Base-by-base conservation (phyloP, 129 eudicot species). In the Lactuca sativa region DNA sequence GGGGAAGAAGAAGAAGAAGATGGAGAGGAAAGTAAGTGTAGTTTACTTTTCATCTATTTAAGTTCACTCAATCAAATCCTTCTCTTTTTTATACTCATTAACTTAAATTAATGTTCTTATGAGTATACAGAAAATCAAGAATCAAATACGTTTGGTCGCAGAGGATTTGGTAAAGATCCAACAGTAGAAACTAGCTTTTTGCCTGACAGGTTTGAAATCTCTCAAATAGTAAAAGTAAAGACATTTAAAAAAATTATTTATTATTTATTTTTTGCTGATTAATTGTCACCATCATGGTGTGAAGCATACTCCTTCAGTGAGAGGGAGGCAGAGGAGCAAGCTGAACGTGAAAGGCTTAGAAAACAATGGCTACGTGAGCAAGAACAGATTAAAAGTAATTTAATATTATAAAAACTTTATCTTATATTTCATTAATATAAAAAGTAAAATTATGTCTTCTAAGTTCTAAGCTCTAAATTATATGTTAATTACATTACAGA, bases 301-400 rank as follows among this genome's bases (percentile, higher is more conserved):
- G 91, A 90, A 85, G 95, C 91, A 73, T 80, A 81, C 83, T 82
- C 78, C 64, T 89, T 78, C 95, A 93, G 99, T 89, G 97, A 87
- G 90, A 85, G 99, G 67, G 99, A 90, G 90, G 99, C 97, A 41
- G 97, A 90, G 88, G 99, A 93, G 73, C 97, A 90, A 78, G 99
- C 97, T 68, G 99, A 93, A 69, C 88, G 97, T 84, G 99, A 93
- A 88, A 77, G 97, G 82, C 77, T 93, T 62, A 81, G 87, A 61
- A 90, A 84, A 82, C 99, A 89, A 74, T 93, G 99, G 97, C 72
- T 76, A 43, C 90, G 75, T 16, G 95, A 89, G 64, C 99, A 93
- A 74, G 95, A 83, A 70, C 95, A 73, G 64, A 90, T 93, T 38
- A 81, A 81, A 93, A 93, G 99, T 93, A 73, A 79, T 53, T 62